These are phyloP conservation scores for Akebia trifoliata DNA, from an alignment of 164 flowering plant species.

Conservation along the genomic window DNA sequence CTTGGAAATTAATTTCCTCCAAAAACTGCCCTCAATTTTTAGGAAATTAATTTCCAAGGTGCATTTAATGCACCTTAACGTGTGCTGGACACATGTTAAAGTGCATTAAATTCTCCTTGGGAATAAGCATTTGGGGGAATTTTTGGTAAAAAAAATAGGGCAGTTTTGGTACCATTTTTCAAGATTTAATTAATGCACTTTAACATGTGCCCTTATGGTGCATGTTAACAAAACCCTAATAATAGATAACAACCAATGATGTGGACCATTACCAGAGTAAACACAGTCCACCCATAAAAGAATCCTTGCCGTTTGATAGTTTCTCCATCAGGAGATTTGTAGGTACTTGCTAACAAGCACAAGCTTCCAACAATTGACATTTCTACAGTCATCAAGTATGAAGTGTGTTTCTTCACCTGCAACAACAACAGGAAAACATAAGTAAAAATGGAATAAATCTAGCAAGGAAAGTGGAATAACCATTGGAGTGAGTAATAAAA, in stretches of 20 bases:
- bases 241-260: not conserved
- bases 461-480: not conserved
- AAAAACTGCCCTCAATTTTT: too few relatives aligned
- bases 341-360: constrained; percentile 74
- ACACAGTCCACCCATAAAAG: constrained; percentile 89
- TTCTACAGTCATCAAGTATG: constrained; percentile 95
- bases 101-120: too few relatives aligned
- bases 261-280: constrained; percentile 59
- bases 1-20: too few relatives aligned
- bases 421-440: constrained; percentile 5
- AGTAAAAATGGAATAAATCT: not conserved
- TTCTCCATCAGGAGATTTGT: constrained; percentile 91
- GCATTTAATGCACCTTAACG: too few relatives aligned
- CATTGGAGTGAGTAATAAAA: not conserved
- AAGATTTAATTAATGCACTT: too few relatives aligned
- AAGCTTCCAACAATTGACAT: constrained; percentile 95
- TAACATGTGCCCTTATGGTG: not conserved
- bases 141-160: too few relatives aligned
- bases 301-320: constrained; percentile 77
- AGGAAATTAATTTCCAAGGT: too few relatives aligned
- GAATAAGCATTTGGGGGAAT: too few relatives aligned
- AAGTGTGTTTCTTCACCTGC: constrained; percentile 90
- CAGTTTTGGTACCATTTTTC: too few relatives aligned
- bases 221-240: too few relatives aligned
- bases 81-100: too few relatives aligned